Conservation (phyloP, 108 stramenopile genomes). For the Cyclotella kingstonii region DNA sequence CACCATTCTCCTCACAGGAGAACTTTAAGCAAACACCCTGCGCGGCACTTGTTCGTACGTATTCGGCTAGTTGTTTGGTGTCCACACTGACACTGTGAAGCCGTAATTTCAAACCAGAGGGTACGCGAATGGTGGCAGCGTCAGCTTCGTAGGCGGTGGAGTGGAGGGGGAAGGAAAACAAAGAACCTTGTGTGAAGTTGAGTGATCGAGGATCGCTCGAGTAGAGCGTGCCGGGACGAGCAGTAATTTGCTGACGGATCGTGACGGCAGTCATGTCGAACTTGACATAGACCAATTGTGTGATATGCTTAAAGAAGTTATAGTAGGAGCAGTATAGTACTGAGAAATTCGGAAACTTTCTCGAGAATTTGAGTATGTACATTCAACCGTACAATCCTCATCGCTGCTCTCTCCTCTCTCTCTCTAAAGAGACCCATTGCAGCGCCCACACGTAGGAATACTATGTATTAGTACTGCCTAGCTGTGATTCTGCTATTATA, state of each 20-base stretch:
- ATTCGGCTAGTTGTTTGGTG: constrained; percentile 23
- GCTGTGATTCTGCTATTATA: too few relatives aligned
- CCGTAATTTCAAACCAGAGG: constrained; percentile 14
- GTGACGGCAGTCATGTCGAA: constrained; percentile 22
- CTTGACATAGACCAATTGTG: too few relatives aligned
- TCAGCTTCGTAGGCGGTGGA: constrained; percentile 40
- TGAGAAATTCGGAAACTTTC: too few relatives aligned
- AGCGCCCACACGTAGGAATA: too few relatives aligned
- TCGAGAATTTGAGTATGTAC: too few relatives aligned
- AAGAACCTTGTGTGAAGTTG: constrained; percentile 20
- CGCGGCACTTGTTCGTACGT: constrained; percentile 5
- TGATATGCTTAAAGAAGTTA: too few relatives aligned
- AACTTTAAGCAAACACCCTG: constrained; percentile 29
- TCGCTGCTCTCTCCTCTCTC: too few relatives aligned
- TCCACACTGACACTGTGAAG: constrained; percentile 20
- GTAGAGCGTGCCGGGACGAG: constrained; percentile 28
- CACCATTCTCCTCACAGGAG: constrained; percentile 45
- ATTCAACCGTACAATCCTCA: too few relatives aligned
- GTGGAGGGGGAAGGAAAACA: constrained; percentile 40
- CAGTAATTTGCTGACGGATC: constrained; percentile 33
- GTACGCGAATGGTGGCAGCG: constrained; percentile 37
- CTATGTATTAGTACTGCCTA: too few relatives aligned
- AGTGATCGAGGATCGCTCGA: constrained; percentile 26
- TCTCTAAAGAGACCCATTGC: too few relatives aligned
- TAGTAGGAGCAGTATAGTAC: too few relatives aligned